Evolutionary conservation across 768 basidiomycete genomes (phyloP).

Genomic region (Collybiopsis confluens): DNA sequence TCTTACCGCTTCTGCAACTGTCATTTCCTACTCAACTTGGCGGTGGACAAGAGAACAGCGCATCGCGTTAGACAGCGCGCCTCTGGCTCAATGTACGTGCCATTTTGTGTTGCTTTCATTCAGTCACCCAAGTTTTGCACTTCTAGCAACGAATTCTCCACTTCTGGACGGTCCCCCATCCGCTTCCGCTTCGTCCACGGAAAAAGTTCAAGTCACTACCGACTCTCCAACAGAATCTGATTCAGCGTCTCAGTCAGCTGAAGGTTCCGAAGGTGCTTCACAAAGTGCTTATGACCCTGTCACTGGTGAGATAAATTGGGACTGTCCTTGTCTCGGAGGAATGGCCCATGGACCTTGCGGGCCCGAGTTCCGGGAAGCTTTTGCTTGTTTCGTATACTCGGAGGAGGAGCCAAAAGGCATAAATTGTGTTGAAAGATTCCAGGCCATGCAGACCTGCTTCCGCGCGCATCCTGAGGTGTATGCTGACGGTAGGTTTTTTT

Average conservation of each 20-base stretch:
- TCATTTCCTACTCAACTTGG: conserved; percentile 47
- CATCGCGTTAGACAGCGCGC: conserved; percentile 45
- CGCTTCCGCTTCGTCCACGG: not conserved
- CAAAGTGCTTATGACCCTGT: conserved; percentile 85
- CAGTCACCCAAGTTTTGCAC: not conserved
- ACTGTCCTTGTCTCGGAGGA: conserved; percentile 97
- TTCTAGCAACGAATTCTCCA: not conserved
- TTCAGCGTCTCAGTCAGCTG: conserved; percentile 13
- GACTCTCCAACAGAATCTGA: not conserved
- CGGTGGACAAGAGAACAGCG: conserved; percentile 37
- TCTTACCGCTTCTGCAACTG: conserved; percentile 40
- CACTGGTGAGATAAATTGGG: conserved; percentile 99
- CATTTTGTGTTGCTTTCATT: not conserved
- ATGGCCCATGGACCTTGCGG: conserved; percentile 99
- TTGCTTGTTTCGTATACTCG: conserved; percentile 94
- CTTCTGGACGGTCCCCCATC: conserved; percentile 2
- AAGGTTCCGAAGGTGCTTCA: conserved; percentile 16
- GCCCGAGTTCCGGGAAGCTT: conserved; percentile 87
- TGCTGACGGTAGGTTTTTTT: conserved; percentile 70
- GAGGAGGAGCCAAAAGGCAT: conserved; percentile 97
- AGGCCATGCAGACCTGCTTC: conserved; percentile 97
- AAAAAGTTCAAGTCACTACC: not conserved
- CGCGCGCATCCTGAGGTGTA: conserved; percentile 94
- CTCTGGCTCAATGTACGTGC: conserved; percentile 20
- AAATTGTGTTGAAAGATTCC: conserved; percentile 96